phyloP scores from a whole-genome alignment of 2,329 filamentous ascomycete genomes.

The Neofusicoccum umdonicola region DNA sequence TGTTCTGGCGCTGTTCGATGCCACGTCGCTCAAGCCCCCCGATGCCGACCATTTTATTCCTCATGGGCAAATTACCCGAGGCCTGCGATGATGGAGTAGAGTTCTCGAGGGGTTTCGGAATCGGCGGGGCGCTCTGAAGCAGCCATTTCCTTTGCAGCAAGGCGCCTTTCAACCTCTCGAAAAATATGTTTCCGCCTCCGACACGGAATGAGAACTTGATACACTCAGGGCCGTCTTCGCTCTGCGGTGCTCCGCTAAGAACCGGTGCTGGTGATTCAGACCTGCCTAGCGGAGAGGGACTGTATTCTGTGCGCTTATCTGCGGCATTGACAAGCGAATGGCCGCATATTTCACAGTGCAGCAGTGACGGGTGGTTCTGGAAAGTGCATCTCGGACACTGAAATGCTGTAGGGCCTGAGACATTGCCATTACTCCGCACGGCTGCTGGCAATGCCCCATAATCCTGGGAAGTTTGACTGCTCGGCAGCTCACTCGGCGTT shows the following conservation, averaged over 20 bases:
- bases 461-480: slow-evolving; percentile 38
- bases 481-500: slow-evolving; percentile 23
- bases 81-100: background rate
- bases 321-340: slow-evolving; percentile 63
- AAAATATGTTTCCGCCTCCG: slow-evolving; percentile 86
- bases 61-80: slow-evolving; percentile 23
- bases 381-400: slow-evolving; percentile 88
- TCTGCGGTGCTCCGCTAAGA: slow-evolving; percentile 46
- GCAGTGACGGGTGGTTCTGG: slow-evolving; percentile 82
- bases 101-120: slow-evolving; percentile 60
- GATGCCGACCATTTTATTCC: slow-evolving; percentile 73
- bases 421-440: background rate
- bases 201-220: slow-evolving; percentile 90
- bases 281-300: slow-evolving; percentile 43
- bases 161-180: slow-evolving; percentile 81
- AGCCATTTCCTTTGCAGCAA: slow-evolving; percentile 96
- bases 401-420: slow-evolving; percentile 20
- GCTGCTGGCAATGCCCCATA: slow-evolving; percentile 27
- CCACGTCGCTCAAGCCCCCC: slow-evolving; percentile 87
- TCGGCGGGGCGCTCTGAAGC: slow-evolving; percentile 81
- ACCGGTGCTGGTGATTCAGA: slow-evolving; percentile 77
- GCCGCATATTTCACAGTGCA: slow-evolving; percentile 87
- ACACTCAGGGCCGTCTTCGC: slow-evolving; percentile 65
- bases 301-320: slow-evolving; percentile 40
- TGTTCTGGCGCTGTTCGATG: slow-evolving; percentile 82